A percentile compares a stretch with the other conserved stretches of the same genome.
Conservation (phyloP, 805 yeast genomes). For the Diddensiella caesifluorescens region DNA sequence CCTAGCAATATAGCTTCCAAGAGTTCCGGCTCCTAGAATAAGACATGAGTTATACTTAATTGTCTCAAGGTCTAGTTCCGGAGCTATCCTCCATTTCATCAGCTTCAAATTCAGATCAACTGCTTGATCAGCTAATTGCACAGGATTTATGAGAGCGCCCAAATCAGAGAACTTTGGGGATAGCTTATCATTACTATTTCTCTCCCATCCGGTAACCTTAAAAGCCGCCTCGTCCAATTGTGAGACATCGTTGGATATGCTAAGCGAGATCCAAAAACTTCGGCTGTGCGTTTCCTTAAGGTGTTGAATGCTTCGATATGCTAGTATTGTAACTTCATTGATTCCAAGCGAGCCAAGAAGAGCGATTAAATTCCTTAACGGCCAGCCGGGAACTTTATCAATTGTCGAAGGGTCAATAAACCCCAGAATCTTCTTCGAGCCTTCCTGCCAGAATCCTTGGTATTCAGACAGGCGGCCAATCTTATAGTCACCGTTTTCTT, state of each 20-base stretch:
- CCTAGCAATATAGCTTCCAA: slow-evolving; percentile 88
- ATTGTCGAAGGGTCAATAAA: slow-evolving; percentile 39
- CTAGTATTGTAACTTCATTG: slow-evolving; percentile 34
- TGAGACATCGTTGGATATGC: slow-evolving; percentile 7
- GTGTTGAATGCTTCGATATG: slow-evolving; percentile 34
- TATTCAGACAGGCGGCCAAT: slow-evolving; percentile 15
- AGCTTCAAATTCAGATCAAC: slow-evolving; percentile 84
- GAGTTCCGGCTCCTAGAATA: slow-evolving; percentile 91
- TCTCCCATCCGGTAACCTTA: slow-evolving; percentile 83
- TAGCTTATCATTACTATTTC: slow-evolving; percentile 61
- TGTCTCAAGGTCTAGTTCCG: slow-evolving; percentile 64
- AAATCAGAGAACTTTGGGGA: slow-evolving; percentile 82
- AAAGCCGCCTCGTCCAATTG: background rate
- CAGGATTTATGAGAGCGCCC: slow-evolving; percentile 75
- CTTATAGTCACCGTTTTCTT: slow-evolving; percentile 11
- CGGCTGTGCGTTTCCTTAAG: slow-evolving; percentile 8
- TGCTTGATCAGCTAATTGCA: slow-evolving; percentile 80
- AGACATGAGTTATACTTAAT: slow-evolving; percentile 59
- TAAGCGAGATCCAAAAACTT: slow-evolving; percentile 28
- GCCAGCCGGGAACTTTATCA: slow-evolving; percentile 43
- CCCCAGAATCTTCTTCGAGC: slow-evolving; percentile 26
- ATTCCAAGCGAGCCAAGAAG: slow-evolving; percentile 38
- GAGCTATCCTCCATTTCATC: slow-evolving; percentile 96
- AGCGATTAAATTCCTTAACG: slow-evolving; percentile 54
- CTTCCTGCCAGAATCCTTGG: slow-evolving; percentile 20